Percentiles rank a stretch among this genome's conserved stretches.
phyloP scores from a whole-genome alignment of 495 filamentous ascomycete species.

The Endocarpon pusillum region DNA sequence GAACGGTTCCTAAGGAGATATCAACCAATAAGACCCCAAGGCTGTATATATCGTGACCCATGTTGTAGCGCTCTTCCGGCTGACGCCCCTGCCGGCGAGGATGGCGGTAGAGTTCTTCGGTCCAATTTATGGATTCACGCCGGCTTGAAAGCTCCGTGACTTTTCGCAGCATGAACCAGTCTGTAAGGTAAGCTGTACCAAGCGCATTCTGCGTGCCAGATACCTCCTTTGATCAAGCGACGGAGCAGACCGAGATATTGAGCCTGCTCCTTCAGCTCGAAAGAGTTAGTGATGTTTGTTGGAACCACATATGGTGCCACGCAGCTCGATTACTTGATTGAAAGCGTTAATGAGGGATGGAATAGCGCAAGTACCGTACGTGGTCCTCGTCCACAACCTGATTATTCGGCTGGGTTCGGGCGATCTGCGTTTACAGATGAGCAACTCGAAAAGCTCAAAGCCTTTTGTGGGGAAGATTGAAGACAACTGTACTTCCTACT shows the following conservation, averaged over 20 bases:
- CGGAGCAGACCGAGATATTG: no score
- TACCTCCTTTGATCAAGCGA: constrained; percentile 12
- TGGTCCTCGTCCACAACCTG: constrained; percentile 21
- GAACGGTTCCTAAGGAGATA: no score
- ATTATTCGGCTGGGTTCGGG: constrained; percentile 27
- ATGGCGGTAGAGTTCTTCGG: constrained; percentile 39
- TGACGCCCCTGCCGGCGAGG: constrained; percentile 30
- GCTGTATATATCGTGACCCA: constrained; percentile 52
- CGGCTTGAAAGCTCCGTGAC: constrained; percentile 4
- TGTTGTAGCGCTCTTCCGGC: constrained; percentile 25
- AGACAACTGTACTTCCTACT: no score
- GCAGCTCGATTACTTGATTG: constrained; percentile 18
- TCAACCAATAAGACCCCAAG: constrained; percentile 44
- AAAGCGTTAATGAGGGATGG: constrained; percentile 29
- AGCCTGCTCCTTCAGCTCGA: no score
- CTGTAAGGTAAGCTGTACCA: constrained; percentile 18
- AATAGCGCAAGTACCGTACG: constrained; percentile 17
- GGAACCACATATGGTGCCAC: no score
- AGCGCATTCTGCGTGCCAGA: constrained; percentile 3
- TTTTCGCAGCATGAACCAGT: constrained; percentile 19
- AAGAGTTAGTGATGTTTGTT: no score
- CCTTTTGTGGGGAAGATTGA: no score
- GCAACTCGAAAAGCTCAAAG: constrained; percentile 22
- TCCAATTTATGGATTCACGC: constrained; percentile 19
- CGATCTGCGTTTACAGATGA: constrained; percentile 23